A percentile compares a stretch with the other conserved stretches of the same genome.
These are phyloP conservation scores for Pseudogymnoascus sp. DNA, from an alignment of 2,329 filamentous ascomycete species.

Conservation along the genomic window DNA sequence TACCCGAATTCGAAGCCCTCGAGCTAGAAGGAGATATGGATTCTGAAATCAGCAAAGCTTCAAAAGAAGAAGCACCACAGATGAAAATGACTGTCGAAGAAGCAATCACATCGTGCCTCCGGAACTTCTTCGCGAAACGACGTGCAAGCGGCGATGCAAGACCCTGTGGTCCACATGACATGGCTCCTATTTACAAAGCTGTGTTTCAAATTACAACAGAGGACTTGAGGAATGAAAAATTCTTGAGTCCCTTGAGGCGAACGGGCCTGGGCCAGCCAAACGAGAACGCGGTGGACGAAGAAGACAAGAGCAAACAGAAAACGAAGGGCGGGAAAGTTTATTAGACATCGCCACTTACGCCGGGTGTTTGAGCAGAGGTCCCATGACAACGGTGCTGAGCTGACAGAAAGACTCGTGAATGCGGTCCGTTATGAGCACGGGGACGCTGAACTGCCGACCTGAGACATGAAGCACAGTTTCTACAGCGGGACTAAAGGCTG, in stretches of 20 bases:
- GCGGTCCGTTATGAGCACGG: not conserved
- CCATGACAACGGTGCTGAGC: not conserved
- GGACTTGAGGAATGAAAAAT: slow-evolving; percentile 17
- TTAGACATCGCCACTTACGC: not conserved
- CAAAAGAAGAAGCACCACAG: not conserved
- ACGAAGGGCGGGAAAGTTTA: slow-evolving; percentile 10
- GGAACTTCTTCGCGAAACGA: slow-evolving; percentile 24
- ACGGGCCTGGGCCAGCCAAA: slow-evolving; percentile 13
- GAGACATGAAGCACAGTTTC: not conserved
- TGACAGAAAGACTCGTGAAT: not conserved
- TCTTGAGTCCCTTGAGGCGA: slow-evolving; percentile 17
- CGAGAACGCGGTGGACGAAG: not conserved
- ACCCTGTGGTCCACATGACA: slow-evolving; percentile 26
- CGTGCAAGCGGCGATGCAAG: slow-evolving; percentile 25
- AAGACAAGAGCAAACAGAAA: slow-evolving; percentile 11
- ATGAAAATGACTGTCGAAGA: slow-evolving; percentile 20
- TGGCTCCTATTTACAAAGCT: slow-evolving; percentile 18
- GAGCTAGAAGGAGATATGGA: not conserved
- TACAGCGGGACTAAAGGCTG: not conserved
- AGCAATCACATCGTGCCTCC: slow-evolving; percentile 19
- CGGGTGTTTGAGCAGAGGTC: not conserved
- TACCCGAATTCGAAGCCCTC: slow-evolving; percentile 11
- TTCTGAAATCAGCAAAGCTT: slow-evolving; percentile 3
- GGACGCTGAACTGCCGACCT: not conserved
- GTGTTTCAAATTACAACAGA: slow-evolving; percentile 18